These are phyloP conservation scores for Brasilioporus rufonigricans DNA, from an alignment of 768 basidiomycete genomes.

Conservation along the genomic window DNA sequence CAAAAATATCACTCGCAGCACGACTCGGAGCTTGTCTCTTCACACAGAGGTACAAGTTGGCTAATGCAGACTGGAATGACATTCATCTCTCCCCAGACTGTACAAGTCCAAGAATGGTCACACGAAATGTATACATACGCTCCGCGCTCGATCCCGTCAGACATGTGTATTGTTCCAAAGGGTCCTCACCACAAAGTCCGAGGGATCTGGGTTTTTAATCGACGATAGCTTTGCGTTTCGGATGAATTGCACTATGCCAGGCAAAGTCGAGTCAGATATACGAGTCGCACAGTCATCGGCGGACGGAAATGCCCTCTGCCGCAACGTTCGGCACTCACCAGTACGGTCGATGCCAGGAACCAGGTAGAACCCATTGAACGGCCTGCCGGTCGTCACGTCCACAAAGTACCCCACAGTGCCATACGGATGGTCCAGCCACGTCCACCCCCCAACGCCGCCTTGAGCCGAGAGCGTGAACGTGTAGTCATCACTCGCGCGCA, in stretches of 20 bases:
- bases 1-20: too few species aligned
- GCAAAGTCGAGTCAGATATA: neutral
- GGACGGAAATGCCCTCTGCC: neutral
- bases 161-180: conserved; percentile 53
- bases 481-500: conserved; percentile 33
- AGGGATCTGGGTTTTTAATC: conserved; percentile 36
- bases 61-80: too few species aligned
- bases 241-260: conserved; percentile 39
- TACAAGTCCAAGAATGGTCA: too few species aligned
- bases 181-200: conserved; percentile 49
- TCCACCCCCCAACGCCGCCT: conserved; percentile 55
- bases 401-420: conserved; percentile 54
- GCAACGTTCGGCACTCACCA: conserved; percentile 31
- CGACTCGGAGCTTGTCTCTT: too few species aligned
- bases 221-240: conserved; percentile 40
- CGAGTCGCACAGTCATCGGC: too few species aligned
- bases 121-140: too few species aligned
- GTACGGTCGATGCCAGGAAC: conserved; percentile 53
- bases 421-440: conserved; percentile 58
- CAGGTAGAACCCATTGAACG: conserved; percentile 54
- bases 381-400: conserved; percentile 39
- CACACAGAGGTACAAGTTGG: too few species aligned
- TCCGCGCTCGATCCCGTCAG: neutral
- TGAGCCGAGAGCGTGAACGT: conserved; percentile 52
- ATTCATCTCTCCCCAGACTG: too few species aligned